Conservation (phyloP, 352 stramenopile genomes). For the Aphanomyces invadans region DNA sequence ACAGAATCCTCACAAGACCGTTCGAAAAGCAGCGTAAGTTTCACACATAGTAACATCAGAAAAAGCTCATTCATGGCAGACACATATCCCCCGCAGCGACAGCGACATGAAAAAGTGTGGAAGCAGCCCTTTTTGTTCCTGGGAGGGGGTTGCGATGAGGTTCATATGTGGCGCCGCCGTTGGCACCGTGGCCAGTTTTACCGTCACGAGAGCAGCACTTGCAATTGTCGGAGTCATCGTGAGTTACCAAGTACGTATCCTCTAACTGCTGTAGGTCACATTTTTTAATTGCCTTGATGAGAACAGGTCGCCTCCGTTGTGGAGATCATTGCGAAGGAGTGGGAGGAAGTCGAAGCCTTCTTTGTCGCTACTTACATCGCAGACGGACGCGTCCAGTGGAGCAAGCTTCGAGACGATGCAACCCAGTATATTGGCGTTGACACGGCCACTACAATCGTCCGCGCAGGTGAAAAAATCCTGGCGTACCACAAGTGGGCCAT, state of each 20-base stretch:
- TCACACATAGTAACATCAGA: too few species aligned
- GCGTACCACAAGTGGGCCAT: background rate
- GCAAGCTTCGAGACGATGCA: background rate
- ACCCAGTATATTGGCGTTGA: background rate
- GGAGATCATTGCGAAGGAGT: background rate
- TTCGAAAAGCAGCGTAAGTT: too few species aligned
- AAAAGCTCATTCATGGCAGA: too few species aligned
- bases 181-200: background rate
- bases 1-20: too few species aligned
- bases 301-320: background rate
- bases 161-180: background rate
- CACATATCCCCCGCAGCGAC: too few species aligned
- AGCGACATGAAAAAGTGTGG: too few species aligned
- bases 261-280: background rate
- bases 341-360: background rate
- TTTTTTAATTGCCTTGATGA: background rate
- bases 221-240: background rate
- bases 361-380: background rate
- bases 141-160: too few species aligned
- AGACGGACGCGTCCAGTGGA: conserved; percentile 1
- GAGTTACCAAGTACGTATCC: background rate
- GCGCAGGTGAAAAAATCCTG: too few species aligned
- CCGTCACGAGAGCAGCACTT: background rate
- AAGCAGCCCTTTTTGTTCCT: too few species aligned
- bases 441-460: background rate